These are phyloP conservation scores for Nicotiana knightiana DNA, from an alignment of 257 asterid species.

Conservation along the genomic window DNA sequence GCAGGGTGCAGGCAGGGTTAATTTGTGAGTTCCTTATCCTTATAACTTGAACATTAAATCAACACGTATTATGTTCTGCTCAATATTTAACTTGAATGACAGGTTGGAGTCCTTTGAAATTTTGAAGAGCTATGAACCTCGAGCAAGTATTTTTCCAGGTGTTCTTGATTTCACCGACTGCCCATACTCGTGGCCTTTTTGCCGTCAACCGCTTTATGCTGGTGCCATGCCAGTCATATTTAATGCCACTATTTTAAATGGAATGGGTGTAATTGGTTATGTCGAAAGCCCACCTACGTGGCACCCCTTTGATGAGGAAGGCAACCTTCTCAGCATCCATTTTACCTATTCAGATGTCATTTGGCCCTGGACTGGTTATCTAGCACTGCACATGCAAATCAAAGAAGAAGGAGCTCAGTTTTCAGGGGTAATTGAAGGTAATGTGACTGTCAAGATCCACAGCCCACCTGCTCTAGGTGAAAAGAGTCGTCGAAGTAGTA, in stretches of 20 bases:
- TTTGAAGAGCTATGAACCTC: constrained; percentile 85
- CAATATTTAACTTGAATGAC: constrained; percentile 28
- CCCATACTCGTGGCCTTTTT: constrained; percentile 99
- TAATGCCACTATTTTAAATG: constrained; percentile 88
- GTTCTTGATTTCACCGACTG: constrained; percentile 83
- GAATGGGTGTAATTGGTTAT: constrained; percentile 88
- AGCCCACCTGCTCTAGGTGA: constrained; percentile 83
- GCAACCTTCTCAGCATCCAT: constrained; percentile 81
- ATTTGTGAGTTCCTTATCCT: constrained; percentile 69
- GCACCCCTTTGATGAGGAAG: constrained; percentile 81
- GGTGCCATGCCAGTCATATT: constrained; percentile 99
- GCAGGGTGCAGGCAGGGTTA: constrained; percentile 99
- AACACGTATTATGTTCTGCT: background rate
- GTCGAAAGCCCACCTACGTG: constrained; percentile 82
- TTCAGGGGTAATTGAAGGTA: constrained; percentile 90
- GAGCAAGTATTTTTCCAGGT: constrained; percentile 97
- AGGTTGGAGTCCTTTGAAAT: constrained; percentile 83
- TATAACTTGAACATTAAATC: background rate
- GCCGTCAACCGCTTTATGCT: constrained; percentile 94
- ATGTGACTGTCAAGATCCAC: constrained; percentile 64
- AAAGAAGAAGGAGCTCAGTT: constrained; percentile 86
- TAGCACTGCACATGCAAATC: constrained; percentile 93
- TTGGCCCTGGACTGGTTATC: constrained; percentile 99
- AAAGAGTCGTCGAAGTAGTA: constrained; percentile 51
- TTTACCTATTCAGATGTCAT: constrained; percentile 84